Percentiles rank a stretch among this genome's conserved stretches.
phyloP scores from a whole-genome alignment of 371 early-diverging fungal species.

The Actinomortierella wolfii region DNA sequence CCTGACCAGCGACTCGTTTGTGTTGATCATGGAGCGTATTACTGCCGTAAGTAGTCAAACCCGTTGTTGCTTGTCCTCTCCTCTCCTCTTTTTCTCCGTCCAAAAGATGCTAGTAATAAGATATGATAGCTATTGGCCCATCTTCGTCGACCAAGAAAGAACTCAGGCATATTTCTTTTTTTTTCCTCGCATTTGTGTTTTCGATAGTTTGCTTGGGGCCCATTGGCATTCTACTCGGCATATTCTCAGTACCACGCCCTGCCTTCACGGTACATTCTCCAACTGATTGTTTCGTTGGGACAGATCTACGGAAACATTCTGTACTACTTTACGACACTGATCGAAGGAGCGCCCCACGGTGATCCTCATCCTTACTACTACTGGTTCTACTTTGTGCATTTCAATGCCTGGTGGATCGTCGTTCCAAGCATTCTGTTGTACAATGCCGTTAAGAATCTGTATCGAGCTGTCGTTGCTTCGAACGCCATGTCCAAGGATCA shows the following conservation, averaged over 20 bases:
- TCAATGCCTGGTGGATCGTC: slow-evolving; percentile 77
- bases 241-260: slow-evolving; percentile 62
- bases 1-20: slow-evolving; percentile 76
- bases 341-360: slow-evolving; percentile 67
- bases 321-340: slow-evolving; percentile 70
- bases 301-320: slow-evolving; percentile 81
- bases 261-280: slow-evolving; percentile 71
- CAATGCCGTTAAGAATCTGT: slow-evolving; percentile 48
- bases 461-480: slow-evolving; percentile 30
- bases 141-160: too few species aligned
- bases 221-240: slow-evolving; percentile 70
- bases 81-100: too few species aligned
- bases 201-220: slow-evolving; percentile 73
- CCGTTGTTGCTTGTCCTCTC: neutral
- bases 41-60: slow-evolving; percentile 76
- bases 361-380: slow-evolving; percentile 75
- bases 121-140: too few species aligned
- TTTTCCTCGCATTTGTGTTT: too few species aligned
- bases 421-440: slow-evolving; percentile 59
- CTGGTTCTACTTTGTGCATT: slow-evolving; percentile 76
- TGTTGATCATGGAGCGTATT: slow-evolving; percentile 83
- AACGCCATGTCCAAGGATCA: too few species aligned
- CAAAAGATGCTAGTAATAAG: too few species aligned
- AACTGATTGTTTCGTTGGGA: slow-evolving; percentile 69
- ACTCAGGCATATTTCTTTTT: too few species aligned